Base-by-base conservation (phyloP, 1,139 yeast genomes). In the Diutina pseudorugosa region DNA sequence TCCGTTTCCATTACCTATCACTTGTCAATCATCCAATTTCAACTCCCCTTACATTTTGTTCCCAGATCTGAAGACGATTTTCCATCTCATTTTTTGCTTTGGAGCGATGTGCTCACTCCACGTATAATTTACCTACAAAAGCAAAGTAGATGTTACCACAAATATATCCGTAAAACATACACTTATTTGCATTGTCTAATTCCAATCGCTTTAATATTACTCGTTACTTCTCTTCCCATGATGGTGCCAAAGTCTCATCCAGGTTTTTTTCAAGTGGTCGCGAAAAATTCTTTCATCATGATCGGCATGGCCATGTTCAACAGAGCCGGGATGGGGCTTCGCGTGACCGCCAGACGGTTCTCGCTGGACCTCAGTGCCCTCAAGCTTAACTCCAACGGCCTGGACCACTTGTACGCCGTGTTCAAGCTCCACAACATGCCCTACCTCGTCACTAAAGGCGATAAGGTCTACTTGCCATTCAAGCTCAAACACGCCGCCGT, bases 381-480 rank as follows among this genome's bases (percentile, higher is more conserved):
- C 57, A 86, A 84, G 63, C 76, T 80, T 54, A 87, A 89, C 57
- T 75, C 79, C 41, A 69, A 67, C 57, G 77, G 73, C 4, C 65
- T 68, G 30, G 59, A 65, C 51, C 65, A 78, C 57, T 69, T 93
- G 47, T 93, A 90, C 63, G 98, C 98, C 51, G 76, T 88, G 8
- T 77, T 91, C 59, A 83, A 80, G 61, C 77, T 94, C 50, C 94
- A 90, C 70, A 82, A 85, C 65, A 82, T 90, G 67, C 89, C 95
- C 50, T 91, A 88, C 62, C 72, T 93, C 56, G 95, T 94, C 21
- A 90, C 98, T 20, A 80, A 84, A 59, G 98, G 98, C 20, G 99
- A 94, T 66, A 78, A 75, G 58, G 79, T 93, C 52, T 77, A 82
- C 48, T 69, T 93, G 43, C 96, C 96, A 1, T 90, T 79, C 66